Percentiles rank a stretch among this genome's conserved stretches.
These are phyloP conservation scores for Gossypium schwendimanii DNA, from an alignment of 441 rosid genomes.

Conservation along the genomic window DNA sequence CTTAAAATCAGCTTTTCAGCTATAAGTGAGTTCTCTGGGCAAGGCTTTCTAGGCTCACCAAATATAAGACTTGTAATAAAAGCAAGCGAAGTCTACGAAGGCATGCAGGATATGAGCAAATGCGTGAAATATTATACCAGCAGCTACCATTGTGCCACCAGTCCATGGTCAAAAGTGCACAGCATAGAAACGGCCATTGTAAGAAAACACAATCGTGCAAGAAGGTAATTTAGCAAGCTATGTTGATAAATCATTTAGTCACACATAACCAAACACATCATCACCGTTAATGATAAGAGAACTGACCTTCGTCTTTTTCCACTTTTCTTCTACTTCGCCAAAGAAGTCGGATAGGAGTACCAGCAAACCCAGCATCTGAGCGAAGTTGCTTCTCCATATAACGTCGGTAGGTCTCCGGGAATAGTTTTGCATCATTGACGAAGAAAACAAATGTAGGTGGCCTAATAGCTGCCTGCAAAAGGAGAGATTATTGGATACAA, in stretches of 20 bases:
- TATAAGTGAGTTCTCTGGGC: background rate
- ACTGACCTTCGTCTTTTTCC: constrained; percentile 56
- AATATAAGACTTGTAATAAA: background rate
- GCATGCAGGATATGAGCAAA: background rate
- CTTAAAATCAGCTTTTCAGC: background rate
- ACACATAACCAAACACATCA: background rate
- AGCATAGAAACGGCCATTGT: background rate
- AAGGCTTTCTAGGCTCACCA: background rate
- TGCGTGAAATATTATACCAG: background rate
- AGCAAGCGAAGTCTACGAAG: background rate
- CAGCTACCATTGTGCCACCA: background rate
- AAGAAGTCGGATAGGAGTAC: constrained; percentile 87
- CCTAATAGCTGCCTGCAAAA: constrained; percentile 81
- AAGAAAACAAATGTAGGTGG: constrained; percentile 95
- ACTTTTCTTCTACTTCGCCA: constrained; percentile 86
- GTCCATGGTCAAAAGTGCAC: background rate
- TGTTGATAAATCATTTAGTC: background rate
- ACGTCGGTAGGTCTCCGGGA: constrained; percentile 77
- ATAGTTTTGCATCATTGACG: constrained; percentile 81
- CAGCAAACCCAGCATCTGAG: constrained; percentile 72
- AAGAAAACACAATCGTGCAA: background rate
- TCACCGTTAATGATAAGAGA: background rate
- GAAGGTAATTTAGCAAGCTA: background rate
- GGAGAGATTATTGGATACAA: background rate
- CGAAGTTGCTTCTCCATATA: constrained; percentile 95